Base-by-base conservation (phyloP, 2,329 filamentous ascomycete genomes). In the Acrocalymma vagum region DNA sequence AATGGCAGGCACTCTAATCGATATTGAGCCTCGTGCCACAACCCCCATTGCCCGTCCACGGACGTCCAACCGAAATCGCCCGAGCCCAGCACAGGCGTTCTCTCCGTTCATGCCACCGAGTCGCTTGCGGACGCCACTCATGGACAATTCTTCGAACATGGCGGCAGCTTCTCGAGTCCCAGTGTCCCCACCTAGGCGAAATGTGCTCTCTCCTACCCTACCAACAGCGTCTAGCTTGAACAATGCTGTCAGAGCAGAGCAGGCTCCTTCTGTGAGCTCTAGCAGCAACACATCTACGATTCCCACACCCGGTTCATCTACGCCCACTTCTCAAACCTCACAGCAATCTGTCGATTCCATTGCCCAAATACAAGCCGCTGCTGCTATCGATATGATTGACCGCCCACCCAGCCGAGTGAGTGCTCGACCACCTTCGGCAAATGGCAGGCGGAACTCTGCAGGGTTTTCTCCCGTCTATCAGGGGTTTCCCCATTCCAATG, bases 31-130 rank as follows among this genome's bases (percentile, higher is more conserved):
- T 35, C 65, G 69, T 20, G 62, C 65, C 14, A 67, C 62, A 9
- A 72, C 70, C 11, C 70, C 70, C 11, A 54, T 72, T 34, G 55
- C 62, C 32, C 65, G 70, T 18, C 69, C 70, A 27, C 54, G 69
- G 17, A 72, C 70, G 7, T 55, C 66, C 20, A 72, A 71, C 34
- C 47, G 70, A 20, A 71, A 71, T 41, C 56, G 70, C 25, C 60
- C 61, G 29, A 69, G 64, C 35, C 65, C 67, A 20, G 63, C 65
- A 30, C 60, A 61, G 34, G 53, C 58, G 10, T 69, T 63, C 33
- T 69, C 68, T 6, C 68, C 65, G 3, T 65, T 69, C 36, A 46
- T 60, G 25, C 57, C 65, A 25, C 65, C 65, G 28, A 38, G 62
- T 8, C 58, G 69, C 36, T 42, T 69, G 23, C 61, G 68, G 11